Conservation (phyloP, 495 filamentous ascomycete species). For the Xylaria telfairii region DNA sequence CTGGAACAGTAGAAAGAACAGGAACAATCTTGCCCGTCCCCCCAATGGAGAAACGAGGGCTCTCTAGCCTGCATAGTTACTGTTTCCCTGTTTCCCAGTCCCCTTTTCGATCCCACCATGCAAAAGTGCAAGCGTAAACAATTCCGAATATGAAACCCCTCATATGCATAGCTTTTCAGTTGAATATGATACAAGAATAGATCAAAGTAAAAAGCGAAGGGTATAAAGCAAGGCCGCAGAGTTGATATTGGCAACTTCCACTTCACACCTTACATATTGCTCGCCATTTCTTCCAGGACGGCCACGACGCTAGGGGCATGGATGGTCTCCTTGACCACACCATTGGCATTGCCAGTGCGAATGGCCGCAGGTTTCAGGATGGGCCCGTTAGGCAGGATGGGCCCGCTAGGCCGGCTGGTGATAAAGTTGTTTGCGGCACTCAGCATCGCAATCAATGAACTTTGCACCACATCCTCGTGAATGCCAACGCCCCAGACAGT, state of each 20-base stretch:
- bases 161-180: constrained; percentile 58
- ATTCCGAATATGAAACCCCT: constrained; percentile 13
- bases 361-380: not conserved
- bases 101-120: not conserved
- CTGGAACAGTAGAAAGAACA: too few species aligned
- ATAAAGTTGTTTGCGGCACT: constrained; percentile 75
- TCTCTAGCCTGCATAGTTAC: not conserved
- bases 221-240: too few species aligned
- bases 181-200: not conserved
- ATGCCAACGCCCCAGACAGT: constrained; percentile 96
- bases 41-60: too few species aligned
- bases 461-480: constrained; percentile 93
- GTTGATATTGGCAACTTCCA: constrained; percentile 59
- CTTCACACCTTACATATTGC: constrained; percentile 58
- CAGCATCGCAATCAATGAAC: constrained; percentile 86
- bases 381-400: not conserved
- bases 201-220: not conserved
- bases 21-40: not conserved
- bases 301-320: not conserved
- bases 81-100: not conserved
- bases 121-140: not conserved
- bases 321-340: too few species aligned
- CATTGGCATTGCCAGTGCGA: too few species aligned
- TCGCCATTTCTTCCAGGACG: not conserved
- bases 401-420: not conserved